Evolutionary conservation across 805 yeast species (phyloP).

Genomic region (Lipomyces anomalus): DNA sequence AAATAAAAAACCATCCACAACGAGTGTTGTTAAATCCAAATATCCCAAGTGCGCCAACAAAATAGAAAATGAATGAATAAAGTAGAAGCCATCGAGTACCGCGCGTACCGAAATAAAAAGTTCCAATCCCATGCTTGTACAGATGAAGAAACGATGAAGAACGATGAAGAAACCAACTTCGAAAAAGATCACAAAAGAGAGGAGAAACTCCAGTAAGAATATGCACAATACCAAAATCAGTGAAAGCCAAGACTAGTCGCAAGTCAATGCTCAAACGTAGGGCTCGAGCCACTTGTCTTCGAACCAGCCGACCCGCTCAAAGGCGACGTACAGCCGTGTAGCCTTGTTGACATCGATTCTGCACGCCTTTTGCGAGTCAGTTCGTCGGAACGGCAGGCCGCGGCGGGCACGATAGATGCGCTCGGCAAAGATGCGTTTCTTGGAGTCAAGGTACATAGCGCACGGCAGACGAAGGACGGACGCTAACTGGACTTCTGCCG

Average conservation of each 20-base stretch:
- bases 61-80: too few relatives aligned
- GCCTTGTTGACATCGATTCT: conserved; percentile 96
- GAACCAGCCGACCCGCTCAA: conserved; percentile 88
- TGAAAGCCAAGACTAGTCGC: neutral
- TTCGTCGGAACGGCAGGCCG: conserved; percentile 81
- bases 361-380: conserved; percentile 97
- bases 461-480: conserved; percentile 85
- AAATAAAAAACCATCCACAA: too few relatives aligned
- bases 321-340: conserved; percentile 81
- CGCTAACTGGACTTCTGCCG: conserved; percentile 83
- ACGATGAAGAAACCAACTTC: too few relatives aligned
- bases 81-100: too few relatives aligned
- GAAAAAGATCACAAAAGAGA: neutral
- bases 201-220: too few relatives aligned
- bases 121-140: too few relatives aligned
- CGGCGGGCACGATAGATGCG: conserved; percentile 65
- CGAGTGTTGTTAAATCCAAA: too few relatives aligned
- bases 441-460: conserved; percentile 68
- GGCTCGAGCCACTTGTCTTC: conserved; percentile 43
- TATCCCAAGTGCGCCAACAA: too few relatives aligned
- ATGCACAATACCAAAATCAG: too few relatives aligned
- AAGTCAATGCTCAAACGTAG: conserved; percentile 1
- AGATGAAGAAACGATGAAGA: too few relatives aligned
- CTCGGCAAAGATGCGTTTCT: conserved; percentile 80
- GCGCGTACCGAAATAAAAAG: too few relatives aligned